These are phyloP conservation scores for Candida chilensis DNA, from an alignment of 805 yeast genomes.

Conservation along the genomic window DNA sequence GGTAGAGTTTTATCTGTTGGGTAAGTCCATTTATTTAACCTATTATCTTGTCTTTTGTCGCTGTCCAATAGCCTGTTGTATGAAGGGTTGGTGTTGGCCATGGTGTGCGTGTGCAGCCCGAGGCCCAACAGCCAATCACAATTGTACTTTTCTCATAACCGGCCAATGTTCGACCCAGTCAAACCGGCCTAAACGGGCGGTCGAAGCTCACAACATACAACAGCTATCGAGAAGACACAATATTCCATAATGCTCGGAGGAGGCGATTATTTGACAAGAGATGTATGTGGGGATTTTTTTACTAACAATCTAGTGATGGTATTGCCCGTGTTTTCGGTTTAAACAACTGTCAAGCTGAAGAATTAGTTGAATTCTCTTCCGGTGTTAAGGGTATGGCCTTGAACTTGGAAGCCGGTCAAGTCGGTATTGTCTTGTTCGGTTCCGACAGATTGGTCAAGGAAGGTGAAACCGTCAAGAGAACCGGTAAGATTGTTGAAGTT, in stretches of 20 bases:
- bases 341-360: conserved; percentile 99
- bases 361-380: conserved; percentile 96
- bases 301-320: conserved; percentile 82
- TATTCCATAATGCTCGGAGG: no score
- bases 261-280: no score
- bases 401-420: conserved; percentile 99
- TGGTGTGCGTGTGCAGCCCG: no score
- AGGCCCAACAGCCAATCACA: no score
- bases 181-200: no score
- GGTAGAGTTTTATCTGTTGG: conserved; percentile 99
- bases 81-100: no score
- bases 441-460: conserved; percentile 97
- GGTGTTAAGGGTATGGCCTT: conserved; percentile 99
- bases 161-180: no score
- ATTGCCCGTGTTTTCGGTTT: conserved; percentile 99
- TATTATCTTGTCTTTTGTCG: conserved; percentile 1
- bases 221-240: no score
- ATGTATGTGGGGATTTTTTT: no score
- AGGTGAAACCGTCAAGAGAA: conserved; percentile 99
- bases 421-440: conserved; percentile 99
- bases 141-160: no score
- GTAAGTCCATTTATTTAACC: conserved; percentile 35
- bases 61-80: no score
- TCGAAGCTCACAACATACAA: no score
- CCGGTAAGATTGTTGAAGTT: conserved; percentile 98